These are phyloP conservation scores for Macrolepiota fuliginosa DNA, from an alignment of 768 basidiomycete species.

Conservation along the genomic window DNA sequence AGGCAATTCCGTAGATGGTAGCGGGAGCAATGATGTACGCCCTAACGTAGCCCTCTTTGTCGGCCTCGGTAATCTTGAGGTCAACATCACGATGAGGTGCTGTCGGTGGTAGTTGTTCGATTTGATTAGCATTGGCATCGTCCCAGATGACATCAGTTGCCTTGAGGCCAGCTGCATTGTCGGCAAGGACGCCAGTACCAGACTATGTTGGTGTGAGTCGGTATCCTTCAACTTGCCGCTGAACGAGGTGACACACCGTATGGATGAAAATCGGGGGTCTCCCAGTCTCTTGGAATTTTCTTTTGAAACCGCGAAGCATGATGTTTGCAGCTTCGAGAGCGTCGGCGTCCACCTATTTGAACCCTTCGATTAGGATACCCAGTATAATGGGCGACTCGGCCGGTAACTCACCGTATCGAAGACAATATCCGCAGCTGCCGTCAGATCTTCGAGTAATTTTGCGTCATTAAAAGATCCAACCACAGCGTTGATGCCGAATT, in stretches of 20 bases:
- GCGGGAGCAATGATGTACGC: constrained; percentile 53
- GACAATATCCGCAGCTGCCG: constrained; percentile 44
- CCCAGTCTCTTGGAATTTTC: constrained; percentile 30
- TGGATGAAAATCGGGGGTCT: constrained; percentile 36
- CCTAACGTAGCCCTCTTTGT: constrained; percentile 47
- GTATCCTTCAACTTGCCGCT: background rate
- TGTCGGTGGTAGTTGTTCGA: constrained; percentile 42
- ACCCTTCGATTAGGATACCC: background rate
- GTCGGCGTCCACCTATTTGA: constrained; percentile 36
- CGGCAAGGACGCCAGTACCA: constrained; percentile 38
- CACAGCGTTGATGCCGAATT: constrained; percentile 34
- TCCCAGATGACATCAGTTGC: constrained; percentile 40
- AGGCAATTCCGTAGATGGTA: constrained; percentile 51
- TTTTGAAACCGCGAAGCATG: constrained; percentile 36
- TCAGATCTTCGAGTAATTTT: constrained; percentile 33
- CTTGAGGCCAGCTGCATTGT: constrained; percentile 40
- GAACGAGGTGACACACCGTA: constrained; percentile 32
- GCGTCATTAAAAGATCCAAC: constrained; percentile 42
- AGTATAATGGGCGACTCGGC: background rate
- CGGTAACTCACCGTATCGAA: constrained; percentile 33
- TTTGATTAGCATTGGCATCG: constrained; percentile 43
- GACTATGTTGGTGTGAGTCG: constrained; percentile 19
- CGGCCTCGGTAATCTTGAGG: constrained; percentile 42
- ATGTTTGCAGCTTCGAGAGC: constrained; percentile 35
- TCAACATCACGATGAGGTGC: constrained; percentile 52